These are phyloP conservation scores for Acephala macrosclerotiorum DNA, from an alignment of 2,329 filamentous ascomycete genomes.

Conservation along the genomic window DNA sequence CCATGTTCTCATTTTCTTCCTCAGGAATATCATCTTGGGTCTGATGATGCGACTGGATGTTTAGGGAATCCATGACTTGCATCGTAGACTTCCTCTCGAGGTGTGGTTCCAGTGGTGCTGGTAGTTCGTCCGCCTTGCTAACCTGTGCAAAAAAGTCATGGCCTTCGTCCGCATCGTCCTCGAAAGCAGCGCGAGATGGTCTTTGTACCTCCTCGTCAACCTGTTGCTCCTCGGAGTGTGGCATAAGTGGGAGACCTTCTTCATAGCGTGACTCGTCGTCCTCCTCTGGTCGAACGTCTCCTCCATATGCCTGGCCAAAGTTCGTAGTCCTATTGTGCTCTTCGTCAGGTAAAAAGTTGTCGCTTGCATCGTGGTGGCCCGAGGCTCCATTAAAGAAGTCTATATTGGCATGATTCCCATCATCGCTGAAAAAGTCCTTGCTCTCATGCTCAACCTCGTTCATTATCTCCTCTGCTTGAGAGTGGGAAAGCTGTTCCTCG, in stretches of 20 bases:
- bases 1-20: slow-evolving; percentile 25
- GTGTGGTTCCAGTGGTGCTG: slow-evolving; percentile 23
- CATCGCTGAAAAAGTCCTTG: slow-evolving; percentile 40
- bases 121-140: slow-evolving; percentile 37
- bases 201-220: slow-evolving; percentile 39
- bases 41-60: slow-evolving; percentile 43
- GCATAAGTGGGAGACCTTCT: slow-evolving; percentile 72
- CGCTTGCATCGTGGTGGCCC: slow-evolving; percentile 26
- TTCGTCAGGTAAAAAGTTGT: slow-evolving; percentile 10
- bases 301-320: slow-evolving; percentile 36
- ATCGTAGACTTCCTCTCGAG: slow-evolving; percentile 75
- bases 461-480: slow-evolving; percentile 61
- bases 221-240: slow-evolving; percentile 37
- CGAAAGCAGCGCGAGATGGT: slow-evolving; percentile 45
- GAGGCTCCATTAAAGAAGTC: slow-evolving; percentile 51
- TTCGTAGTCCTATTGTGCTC: slow-evolving; percentile 20
- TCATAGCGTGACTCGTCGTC: slow-evolving; percentile 68
- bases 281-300: slow-evolving; percentile 46
- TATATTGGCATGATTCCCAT: slow-evolving; percentile 53
- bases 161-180: slow-evolving; percentile 48
- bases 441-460: slow-evolving; percentile 55
- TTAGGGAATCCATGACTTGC: slow-evolving; percentile 65
- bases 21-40: slow-evolving; percentile 29
- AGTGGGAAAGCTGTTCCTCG: slow-evolving; percentile 54
- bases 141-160: slow-evolving; percentile 65